Conservation (phyloP, 129 eudicot genomes). For the Silybum marianum region DNA sequence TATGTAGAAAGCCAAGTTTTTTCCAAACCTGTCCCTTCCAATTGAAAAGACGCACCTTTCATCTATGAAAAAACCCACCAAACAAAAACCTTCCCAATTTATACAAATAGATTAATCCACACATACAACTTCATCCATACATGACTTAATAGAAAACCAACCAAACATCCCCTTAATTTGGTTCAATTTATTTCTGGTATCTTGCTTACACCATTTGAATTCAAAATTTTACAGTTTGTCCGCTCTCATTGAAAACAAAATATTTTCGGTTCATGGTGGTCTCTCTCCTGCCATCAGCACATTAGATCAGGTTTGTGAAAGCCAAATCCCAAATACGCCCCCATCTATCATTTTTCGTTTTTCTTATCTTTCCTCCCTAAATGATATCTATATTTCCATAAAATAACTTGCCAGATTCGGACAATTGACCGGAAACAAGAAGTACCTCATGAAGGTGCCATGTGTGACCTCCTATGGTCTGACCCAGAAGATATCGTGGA, state of each 20-base stretch:
- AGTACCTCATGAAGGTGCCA: conserved; percentile 95
- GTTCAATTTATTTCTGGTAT: not conserved
- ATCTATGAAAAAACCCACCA: too few species aligned
- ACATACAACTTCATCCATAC: not conserved
- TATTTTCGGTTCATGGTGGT: conserved; percentile 91
- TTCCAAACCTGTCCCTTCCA: too few species aligned
- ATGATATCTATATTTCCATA: not conserved
- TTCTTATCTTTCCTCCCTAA: not conserved
- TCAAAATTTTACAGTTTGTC: conserved; percentile 59
- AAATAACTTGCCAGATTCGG: conserved; percentile 58
- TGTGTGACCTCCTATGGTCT: conserved; percentile 97
- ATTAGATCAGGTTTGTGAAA: conserved; percentile 72
- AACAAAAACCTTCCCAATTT: too few species aligned
- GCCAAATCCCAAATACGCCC: not conserved
- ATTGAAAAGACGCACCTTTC: too few species aligned
- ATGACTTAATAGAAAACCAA: not conserved
- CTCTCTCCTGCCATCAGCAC: conserved; percentile 81
- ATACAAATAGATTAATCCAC: too few species aligned
- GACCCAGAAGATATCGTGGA: conserved; percentile 93
- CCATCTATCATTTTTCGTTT: conserved; percentile 9
- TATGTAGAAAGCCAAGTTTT: too few species aligned
- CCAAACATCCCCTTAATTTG: too few species aligned
- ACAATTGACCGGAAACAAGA: conserved; percentile 95
- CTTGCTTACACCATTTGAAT: not conserved
- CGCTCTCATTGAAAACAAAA: conserved; percentile 92